A percentile compares a stretch with the other conserved stretches of the same genome.
Conservation (phyloP, 2,329 filamentous ascomycete genomes). For the Zalaria sp. region DNA sequence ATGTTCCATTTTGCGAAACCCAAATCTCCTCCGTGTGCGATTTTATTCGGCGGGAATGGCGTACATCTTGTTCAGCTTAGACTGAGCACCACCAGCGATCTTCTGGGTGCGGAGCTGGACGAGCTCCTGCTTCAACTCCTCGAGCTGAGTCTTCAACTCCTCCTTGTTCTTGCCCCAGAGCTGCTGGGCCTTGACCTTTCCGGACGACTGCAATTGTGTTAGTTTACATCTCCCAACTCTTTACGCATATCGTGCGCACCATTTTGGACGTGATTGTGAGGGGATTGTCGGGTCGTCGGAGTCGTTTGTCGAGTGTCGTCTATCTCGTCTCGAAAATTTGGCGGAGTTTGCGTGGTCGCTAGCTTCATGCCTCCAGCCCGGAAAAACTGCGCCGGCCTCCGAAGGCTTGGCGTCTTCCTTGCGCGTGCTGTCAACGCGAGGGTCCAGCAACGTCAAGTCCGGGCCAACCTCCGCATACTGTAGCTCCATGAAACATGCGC, state of each 20-base stretch:
- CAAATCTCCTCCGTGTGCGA: slow-evolving; percentile 1
- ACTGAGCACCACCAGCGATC: slow-evolving; percentile 80
- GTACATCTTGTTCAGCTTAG: slow-evolving; percentile 97
- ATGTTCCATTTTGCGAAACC: background rate
- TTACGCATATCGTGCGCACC: slow-evolving; percentile 8
- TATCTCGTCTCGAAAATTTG: slow-evolving; percentile 3
- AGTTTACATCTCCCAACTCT: slow-evolving; percentile 2
- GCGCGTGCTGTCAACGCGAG: too few species aligned
- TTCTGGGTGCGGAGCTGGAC: slow-evolving; percentile 96
- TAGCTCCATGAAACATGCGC: too few species aligned
- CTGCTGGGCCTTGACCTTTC: slow-evolving; percentile 83
- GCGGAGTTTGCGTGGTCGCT: slow-evolving; percentile 1
- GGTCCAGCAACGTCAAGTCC: too few species aligned
- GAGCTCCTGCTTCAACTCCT: slow-evolving; percentile 91
- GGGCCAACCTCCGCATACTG: too few species aligned
- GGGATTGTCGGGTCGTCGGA: background rate
- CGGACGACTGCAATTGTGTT: slow-evolving; percentile 37
- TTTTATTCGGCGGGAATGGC: slow-evolving; percentile 16
- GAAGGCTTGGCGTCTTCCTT: too few species aligned
- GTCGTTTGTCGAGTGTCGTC: background rate
- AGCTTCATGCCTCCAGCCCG: too few species aligned
- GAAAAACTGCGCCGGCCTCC: too few species aligned
- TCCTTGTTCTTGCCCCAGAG: slow-evolving; percentile 99
- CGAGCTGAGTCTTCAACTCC: slow-evolving; percentile 88
- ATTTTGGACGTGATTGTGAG: slow-evolving; percentile 13